Evolutionary conservation across 2,329 filamentous ascomycete species (phyloP), one percentile per base, ranked within the genome.

Genomic region (Thielaviopsis euricoi): DNA sequence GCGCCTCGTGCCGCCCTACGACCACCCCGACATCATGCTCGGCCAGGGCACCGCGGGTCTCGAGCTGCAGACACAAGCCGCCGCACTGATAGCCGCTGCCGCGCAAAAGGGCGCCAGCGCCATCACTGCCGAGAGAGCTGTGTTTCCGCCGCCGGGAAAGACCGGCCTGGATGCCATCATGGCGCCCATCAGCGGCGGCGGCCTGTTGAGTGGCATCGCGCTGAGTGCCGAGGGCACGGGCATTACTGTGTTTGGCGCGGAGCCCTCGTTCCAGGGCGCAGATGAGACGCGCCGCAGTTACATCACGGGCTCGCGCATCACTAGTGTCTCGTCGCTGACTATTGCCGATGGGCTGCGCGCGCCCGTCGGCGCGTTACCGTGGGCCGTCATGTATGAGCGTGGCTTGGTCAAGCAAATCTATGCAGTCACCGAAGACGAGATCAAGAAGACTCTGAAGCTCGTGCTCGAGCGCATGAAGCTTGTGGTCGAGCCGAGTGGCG

Each of bases 41-140:
- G 91, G 93, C 0, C 90, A 96, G 73, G 93, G 91, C n/a, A 97
- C 91, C 0, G 75, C 87, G 61, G 90, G 83, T 0, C 69, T 96
- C 5, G 93, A 98, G 70, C 70, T 96, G 37, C 83, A 89, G 67
- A 73, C 78, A 61, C 90, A 97, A 67, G 86, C 84, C 1, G 69
- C 67, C 3, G 74, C 76, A 50, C 64, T 84, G 61, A 73, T 84
- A 49, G 67, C 66, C 6, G 64, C 64, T 1, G 62, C 61, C 29
- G 65, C 62, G 21, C 56, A 62, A 19, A 56, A 63, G n/a, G 63
- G 56, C 22, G 21, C 58, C 10, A 56, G 52, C 1, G 62, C 61
- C 5, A 26, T 52, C 4, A 21, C 40, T 1, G 58, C 29, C 48
- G 53, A 49, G 19, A 62, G 55, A 52, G 61, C 49, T 58, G 61